Conservation (phyloP, 345 rosid genomes). For the Punica granatum region DNA sequence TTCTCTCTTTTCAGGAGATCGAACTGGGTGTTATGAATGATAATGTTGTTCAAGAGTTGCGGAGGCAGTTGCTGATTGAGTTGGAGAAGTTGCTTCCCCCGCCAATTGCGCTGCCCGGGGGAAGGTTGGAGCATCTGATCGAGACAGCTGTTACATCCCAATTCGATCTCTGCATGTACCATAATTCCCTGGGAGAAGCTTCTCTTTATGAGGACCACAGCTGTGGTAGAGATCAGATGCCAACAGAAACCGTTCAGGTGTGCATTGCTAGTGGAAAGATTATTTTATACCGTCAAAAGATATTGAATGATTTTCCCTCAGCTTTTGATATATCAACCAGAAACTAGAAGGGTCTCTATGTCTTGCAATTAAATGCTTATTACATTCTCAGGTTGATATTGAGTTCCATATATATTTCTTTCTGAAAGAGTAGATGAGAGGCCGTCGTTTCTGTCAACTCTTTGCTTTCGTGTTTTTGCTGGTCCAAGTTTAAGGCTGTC, state of each 20-base stretch:
- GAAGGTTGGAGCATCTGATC: slow-evolving; percentile 66
- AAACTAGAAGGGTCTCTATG: background rate
- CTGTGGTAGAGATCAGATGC: slow-evolving; percentile 68
- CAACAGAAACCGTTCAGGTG: slow-evolving; percentile 82
- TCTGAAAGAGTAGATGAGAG: background rate
- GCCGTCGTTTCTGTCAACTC: too few relatives aligned
- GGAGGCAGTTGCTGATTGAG: slow-evolving; percentile 45
- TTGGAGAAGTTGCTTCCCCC: slow-evolving; percentile 56
- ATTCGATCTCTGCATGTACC: slow-evolving; percentile 63
- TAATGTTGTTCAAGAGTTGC: slow-evolving; percentile 26
- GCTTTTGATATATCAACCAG: background rate
- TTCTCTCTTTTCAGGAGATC: slow-evolving; percentile 38
- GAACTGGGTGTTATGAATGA: slow-evolving; percentile 32
- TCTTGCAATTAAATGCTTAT: background rate
- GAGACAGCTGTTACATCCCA: slow-evolving; percentile 55
- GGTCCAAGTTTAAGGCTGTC: background rate
- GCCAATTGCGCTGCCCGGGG: slow-evolving; percentile 46
- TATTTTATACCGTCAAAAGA: background rate
- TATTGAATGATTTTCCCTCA: background rate
- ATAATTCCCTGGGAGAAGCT: slow-evolving; percentile 44
- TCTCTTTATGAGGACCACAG: slow-evolving; percentile 71
- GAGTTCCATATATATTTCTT: background rate
- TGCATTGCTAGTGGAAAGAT: slow-evolving; percentile 13
- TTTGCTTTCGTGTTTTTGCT: too few relatives aligned
- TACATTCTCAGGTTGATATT: background rate